These are phyloP conservation scores for Nicotiana paniculata DNA, from an alignment of 257 asterid genomes.

Conservation along the genomic window DNA sequence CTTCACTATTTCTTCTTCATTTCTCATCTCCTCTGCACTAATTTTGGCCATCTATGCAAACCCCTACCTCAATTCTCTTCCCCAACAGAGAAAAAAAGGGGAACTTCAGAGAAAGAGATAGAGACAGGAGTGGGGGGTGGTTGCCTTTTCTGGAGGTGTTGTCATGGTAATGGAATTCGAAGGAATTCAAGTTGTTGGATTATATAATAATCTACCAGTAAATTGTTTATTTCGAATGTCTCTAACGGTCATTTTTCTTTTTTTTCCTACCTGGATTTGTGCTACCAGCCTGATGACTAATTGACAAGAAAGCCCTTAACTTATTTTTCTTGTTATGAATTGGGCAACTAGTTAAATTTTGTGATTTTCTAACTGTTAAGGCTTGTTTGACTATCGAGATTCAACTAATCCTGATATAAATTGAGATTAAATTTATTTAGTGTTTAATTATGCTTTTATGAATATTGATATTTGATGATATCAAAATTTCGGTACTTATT, in stretches of 20 bases:
- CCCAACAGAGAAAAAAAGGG: neutral
- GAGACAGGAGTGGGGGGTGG: neutral
- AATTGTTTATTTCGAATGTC: neutral
- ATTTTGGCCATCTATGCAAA: constrained; percentile 23
- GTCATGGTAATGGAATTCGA: constrained; percentile 11
- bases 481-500: no score
- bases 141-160: neutral
- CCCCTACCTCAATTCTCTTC: constrained; percentile 3
- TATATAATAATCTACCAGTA: constrained; percentile 5
- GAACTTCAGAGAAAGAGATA: neutral
- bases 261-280: neutral
- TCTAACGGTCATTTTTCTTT: constrained; percentile 53
- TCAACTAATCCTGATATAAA: no score
- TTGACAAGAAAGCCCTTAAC: neutral
- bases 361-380: neutral
- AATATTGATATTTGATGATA: no score
- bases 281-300: neutral
- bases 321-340: neutral
- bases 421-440: no score
- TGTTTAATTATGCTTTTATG: no score
- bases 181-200: constrained; percentile 29
- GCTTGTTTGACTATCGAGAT: no score
- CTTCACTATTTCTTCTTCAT: constrained; percentile 11
- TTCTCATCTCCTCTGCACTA: constrained; percentile 33
- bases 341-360: neutral